Percentiles rank a stretch among this genome's conserved stretches.
Conservation (phyloP, 805 yeast species). For the Maudiozyma serrabonitensis region DNA sequence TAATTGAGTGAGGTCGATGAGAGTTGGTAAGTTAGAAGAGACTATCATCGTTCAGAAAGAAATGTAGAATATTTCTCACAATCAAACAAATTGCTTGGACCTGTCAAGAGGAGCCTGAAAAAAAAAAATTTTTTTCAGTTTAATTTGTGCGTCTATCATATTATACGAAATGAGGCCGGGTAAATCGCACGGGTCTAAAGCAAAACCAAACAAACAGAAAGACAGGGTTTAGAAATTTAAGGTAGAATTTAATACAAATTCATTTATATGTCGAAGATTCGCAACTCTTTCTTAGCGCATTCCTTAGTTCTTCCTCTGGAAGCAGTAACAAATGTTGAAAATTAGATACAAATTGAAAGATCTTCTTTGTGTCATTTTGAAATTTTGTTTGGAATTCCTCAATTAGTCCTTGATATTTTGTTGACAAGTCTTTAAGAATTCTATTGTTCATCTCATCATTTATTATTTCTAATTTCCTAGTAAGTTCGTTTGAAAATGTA, state of each 20-base stretch:
- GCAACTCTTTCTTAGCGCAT: not conserved
- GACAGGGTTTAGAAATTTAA: too few relatives aligned
- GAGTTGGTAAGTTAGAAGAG: too few relatives aligned
- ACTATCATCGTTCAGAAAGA: not conserved
- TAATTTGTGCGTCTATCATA: slow-evolving; percentile 4
- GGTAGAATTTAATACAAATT: too few relatives aligned
- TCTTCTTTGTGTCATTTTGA: slow-evolving; percentile 31
- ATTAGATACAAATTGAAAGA: slow-evolving; percentile 29
- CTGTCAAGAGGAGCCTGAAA: not conserved
- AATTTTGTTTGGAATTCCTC: slow-evolving; percentile 27
- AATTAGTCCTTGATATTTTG: slow-evolving; percentile 29
- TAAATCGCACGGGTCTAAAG: not conserved
- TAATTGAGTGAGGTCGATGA: too few relatives aligned
- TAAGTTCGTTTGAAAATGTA: slow-evolving; percentile 29
- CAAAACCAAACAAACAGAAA: too few relatives aligned
- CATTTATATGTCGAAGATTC: not conserved
- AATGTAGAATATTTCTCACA: not conserved
- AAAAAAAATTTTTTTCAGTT: not conserved
- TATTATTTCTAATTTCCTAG: slow-evolving; percentile 28
- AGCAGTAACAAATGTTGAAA: slow-evolving; percentile 29
- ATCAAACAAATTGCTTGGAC: not conserved
- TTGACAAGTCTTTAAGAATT: slow-evolving; percentile 27
- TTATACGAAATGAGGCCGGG: slow-evolving; percentile 1
- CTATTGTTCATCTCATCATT: slow-evolving; percentile 31
- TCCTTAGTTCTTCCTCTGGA: slow-evolving; percentile 27